Conservation (phyloP, 441 rosid genomes). For the Pelargonium myrrhifolium region DNA sequence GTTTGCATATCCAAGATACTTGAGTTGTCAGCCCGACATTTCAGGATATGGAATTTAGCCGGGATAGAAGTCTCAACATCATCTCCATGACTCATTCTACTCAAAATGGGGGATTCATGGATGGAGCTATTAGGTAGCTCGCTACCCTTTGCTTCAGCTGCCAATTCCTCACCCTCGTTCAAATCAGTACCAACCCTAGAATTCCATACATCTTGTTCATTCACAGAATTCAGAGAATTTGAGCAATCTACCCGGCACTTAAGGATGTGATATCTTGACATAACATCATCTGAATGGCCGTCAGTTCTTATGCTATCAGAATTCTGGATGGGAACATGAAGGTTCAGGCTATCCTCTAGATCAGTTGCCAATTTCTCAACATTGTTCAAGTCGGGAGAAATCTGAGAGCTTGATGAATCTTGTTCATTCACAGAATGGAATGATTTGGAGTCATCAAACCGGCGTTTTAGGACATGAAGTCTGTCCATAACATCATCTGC, state of each 20-base stretch:
- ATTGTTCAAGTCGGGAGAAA: constrained; percentile 11
- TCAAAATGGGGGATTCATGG: constrained; percentile 15
- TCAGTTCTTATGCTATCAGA: constrained; percentile 22
- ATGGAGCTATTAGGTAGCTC: constrained; percentile 8
- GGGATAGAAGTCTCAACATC: constrained; percentile 30
- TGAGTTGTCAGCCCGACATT: constrained; percentile 23
- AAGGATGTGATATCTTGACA: constrained; percentile 43
- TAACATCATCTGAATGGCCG: constrained; percentile 36
- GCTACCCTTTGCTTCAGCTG: constrained; percentile 13
- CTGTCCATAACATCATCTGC: constrained; percentile 13
- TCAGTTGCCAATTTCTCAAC: constrained; percentile 23
- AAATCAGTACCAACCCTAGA: constrained; percentile 15
- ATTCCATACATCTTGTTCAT: constrained; percentile 23
- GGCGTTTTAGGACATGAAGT: constrained; percentile 12
- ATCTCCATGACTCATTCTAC: constrained; percentile 14
- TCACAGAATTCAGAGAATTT: constrained; percentile 18
- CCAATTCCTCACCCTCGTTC: neutral
- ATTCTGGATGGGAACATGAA: constrained; percentile 21
- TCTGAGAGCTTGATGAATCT: constrained; percentile 8
- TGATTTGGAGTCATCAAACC: constrained; percentile 2
- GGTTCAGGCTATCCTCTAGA: constrained; percentile 15
- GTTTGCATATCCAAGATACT: constrained; percentile 16
- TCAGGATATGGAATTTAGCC: constrained; percentile 37
- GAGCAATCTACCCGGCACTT: constrained; percentile 28
- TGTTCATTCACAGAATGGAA: neutral